Evolutionary conservation across 768 basidiomycete species (phyloP), one percentile per base, ranked within the genome.

Genomic region (Boletus subparvulus): DNA sequence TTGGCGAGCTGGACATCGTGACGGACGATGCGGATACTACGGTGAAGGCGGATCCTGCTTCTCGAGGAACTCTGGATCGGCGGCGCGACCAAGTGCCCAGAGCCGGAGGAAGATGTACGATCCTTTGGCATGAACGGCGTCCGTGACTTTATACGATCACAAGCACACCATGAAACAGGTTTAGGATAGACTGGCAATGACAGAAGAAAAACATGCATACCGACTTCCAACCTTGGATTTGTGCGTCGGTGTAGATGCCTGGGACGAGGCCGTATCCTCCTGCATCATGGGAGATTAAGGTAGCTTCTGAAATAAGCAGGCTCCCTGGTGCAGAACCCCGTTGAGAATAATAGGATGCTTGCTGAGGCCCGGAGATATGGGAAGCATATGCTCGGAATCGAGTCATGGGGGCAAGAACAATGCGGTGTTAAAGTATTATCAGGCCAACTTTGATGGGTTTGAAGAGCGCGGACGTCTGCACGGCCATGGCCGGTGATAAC

Each of bases 221-320:
- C 61, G 68, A 60, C 61, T 79, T 82, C 84, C 84, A 85, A 0
- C 61, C 76, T 9, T 63, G 56, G 32, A 78, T 78, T 59, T 92
- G 89, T 26, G 79, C 83, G 4, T 78, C 66, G 19, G 67, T 82
- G 76, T 80, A 89, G 52, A 89, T 82, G 1, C 88, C 88, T 2
- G 88, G 88, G 0, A 80, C 77, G 52, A 82, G 69, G 2, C 55
- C 48, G 42, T 70, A 74, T 2, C 83, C 85, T 3, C 80, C 82
- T 0, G 84, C 83, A 14, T 77, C 61, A 2, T 17, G 65, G 0
- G 80, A 76, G 47, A 88, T 79, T 50, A 78, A 71, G 2, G 83
- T 83, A 0, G 76, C 85, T 67, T 88, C 85, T 2, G 82, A 69
- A 52, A 89, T 77, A 44, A 84, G 68, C 11, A 87, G 69, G 0